Conservation (phyloP, 2,329 filamentous ascomycete species). For the Pleoardoris graminearum region DNA sequence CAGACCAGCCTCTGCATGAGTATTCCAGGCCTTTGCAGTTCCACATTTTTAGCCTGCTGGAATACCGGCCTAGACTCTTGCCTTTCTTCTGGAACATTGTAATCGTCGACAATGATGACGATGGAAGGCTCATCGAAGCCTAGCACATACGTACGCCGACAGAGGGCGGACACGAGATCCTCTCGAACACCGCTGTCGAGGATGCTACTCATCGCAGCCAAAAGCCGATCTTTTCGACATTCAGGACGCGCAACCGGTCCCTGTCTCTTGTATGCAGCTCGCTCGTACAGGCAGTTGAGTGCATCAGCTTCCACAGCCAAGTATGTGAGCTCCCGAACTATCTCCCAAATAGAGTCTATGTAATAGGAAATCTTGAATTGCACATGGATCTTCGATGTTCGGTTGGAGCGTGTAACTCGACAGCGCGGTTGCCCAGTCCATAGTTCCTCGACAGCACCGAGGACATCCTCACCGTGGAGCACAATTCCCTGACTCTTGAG, state of each 20-base stretch:
- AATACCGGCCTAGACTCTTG: background rate
- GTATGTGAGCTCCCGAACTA: slow-evolving; percentile 13
- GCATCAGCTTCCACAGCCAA: slow-evolving; percentile 10
- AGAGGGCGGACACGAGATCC: slow-evolving; percentile 6
- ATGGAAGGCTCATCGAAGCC: background rate
- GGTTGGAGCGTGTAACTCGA: background rate
- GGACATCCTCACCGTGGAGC: slow-evolving; percentile 8
- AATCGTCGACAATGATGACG: background rate
- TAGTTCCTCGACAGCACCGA: slow-evolving; percentile 7
- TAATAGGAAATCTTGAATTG: slow-evolving; percentile 16
- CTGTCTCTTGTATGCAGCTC: background rate
- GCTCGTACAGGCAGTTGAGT: background rate
- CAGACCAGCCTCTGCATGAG: slow-evolving; percentile 6
- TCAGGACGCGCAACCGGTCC: background rate
- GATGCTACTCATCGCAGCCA: background rate
- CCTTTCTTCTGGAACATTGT: background rate
- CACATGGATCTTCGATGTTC: slow-evolving; percentile 5
- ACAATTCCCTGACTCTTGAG: slow-evolving; percentile 1
- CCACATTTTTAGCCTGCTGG: slow-evolving; percentile 5
- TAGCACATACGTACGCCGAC: slow-evolving; percentile 8
- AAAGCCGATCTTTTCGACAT: background rate
- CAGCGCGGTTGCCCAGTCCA: slow-evolving; percentile 9
- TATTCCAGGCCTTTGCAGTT: background rate
- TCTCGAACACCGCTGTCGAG: slow-evolving; percentile 4
- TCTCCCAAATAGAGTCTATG: slow-evolving; percentile 10